phyloP scores from a whole-genome alignment of 2,329 filamentous ascomycete species.

The Phaeoacremonium minimum region DNA sequence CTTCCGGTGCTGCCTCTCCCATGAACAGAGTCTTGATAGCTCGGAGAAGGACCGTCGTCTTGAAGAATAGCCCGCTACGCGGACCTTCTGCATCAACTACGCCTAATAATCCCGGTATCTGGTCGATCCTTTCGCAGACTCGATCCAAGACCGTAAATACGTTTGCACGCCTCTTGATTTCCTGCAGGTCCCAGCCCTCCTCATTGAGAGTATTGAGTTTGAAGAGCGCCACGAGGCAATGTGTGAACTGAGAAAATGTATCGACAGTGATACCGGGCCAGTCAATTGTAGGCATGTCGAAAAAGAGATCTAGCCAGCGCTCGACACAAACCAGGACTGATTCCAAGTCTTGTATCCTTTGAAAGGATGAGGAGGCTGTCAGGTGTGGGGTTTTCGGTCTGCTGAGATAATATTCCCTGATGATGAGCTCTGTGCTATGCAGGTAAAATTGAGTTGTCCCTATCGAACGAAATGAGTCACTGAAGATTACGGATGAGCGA shows the following conservation, averaged over 20 bases:
- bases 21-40: slow-evolving; percentile 15
- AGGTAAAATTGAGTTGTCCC: slow-evolving; percentile 14
- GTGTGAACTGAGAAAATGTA: slow-evolving; percentile 16
- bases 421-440: slow-evolving; percentile 13
- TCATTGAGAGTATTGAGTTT: slow-evolving; percentile 15
- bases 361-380: slow-evolving; percentile 8
- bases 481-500: background rate
- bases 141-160: slow-evolving; percentile 15
- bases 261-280: slow-evolving; percentile 16
- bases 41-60: slow-evolving; percentile 12
- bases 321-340: slow-evolving; percentile 10
- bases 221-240: slow-evolving; percentile 17
- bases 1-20: slow-evolving; percentile 7
- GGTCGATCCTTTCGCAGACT: slow-evolving; percentile 6
- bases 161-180: slow-evolving; percentile 14
- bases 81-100: slow-evolving; percentile 14
- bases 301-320: slow-evolving; percentile 11
- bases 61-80: slow-evolving; percentile 15
- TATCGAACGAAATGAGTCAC: slow-evolving; percentile 1
- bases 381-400: background rate
- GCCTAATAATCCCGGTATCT: slow-evolving; percentile 7
- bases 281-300: slow-evolving; percentile 8
- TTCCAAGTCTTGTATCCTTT: slow-evolving; percentile 15
- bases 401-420: slow-evolving; percentile 14
- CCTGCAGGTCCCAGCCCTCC: slow-evolving; percentile 15